phyloP scores from a whole-genome alignment of 2,329 filamentous ascomycete genomes.

The Epichloe amarillans region DNA sequence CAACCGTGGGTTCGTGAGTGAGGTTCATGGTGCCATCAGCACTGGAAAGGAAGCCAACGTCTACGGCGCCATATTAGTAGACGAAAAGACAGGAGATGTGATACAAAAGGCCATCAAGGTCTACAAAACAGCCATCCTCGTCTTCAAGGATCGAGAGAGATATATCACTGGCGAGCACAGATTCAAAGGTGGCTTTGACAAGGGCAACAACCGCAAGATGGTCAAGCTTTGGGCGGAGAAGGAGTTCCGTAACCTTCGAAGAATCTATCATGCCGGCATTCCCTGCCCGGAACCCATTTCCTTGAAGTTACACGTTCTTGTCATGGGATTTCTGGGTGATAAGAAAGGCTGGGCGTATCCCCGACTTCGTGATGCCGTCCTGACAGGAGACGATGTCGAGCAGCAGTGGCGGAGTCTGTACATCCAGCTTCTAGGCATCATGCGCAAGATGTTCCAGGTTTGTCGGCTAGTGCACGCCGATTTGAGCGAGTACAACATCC shows the following conservation, averaged over 20 bases:
- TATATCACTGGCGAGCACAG: conserved; percentile 92
- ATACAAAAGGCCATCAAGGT: conserved; percentile 88
- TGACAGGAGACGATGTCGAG: conserved; percentile 54
- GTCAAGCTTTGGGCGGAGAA: conserved; percentile 99
- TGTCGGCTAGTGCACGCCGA: conserved; percentile 91
- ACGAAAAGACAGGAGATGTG: conserved; percentile 37
- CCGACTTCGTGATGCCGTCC: conserved; percentile 71
- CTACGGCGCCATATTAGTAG: conserved; percentile 68
- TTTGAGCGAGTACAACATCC: conserved; percentile 93
- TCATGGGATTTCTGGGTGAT: conserved; percentile 89
- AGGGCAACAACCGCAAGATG: conserved; percentile 91
- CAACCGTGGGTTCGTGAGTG: conserved; percentile 76
- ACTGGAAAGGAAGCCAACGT: conserved; percentile 98
- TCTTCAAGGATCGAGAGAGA: conserved; percentile 94
- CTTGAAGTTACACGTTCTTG: conserved; percentile 84
- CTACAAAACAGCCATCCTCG: conserved; percentile 95
- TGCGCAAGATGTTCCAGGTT: conserved; percentile 86
- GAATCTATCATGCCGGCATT: conserved; percentile 73
- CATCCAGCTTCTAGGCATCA: conserved; percentile 69
- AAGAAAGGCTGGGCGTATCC: conserved; percentile 79
- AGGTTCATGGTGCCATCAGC: conserved; percentile 88
- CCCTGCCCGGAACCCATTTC: conserved; percentile 81
- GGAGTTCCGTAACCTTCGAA: conserved; percentile 84
- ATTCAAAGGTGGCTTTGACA: conserved; percentile 83
- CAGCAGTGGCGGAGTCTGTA: conserved; percentile 69